phyloP scores from a whole-genome alignment of 495 filamentous ascomycete genomes.

The Neurospora pannonica region DNA sequence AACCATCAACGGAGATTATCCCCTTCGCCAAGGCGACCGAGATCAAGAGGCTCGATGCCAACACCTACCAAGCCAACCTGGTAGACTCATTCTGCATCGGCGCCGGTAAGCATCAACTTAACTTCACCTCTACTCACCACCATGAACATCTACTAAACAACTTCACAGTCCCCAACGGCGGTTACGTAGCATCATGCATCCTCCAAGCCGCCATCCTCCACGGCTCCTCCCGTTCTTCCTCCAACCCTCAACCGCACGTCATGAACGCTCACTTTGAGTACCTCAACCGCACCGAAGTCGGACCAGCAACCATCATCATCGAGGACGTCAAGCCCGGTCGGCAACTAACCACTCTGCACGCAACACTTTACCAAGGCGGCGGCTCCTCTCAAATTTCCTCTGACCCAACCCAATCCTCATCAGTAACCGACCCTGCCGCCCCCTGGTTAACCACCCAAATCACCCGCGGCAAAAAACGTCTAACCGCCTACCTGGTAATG shows the following conservation, averaged over 20 bases:
- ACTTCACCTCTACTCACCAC: background rate
- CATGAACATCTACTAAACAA: background rate
- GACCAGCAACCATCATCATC: conserved; percentile 53
- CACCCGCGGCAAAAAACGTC: conserved; percentile 9
- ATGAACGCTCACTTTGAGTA: conserved; percentile 65
- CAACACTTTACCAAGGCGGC: conserved; percentile 44
- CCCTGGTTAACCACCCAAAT: background rate
- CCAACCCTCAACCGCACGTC: conserved; percentile 51
- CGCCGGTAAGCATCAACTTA: conserved; percentile 33
- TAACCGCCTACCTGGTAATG: conserved; percentile 59
- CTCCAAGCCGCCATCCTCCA: conserved; percentile 52
- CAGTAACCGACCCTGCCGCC: too few species aligned
- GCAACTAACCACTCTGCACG: conserved; percentile 59
- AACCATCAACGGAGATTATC: conserved; percentile 1
- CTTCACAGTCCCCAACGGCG: conserved; percentile 67
- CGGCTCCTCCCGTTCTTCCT: conserved; percentile 44
- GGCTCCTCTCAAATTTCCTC: background rate
- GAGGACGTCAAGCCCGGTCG: conserved; percentile 65
- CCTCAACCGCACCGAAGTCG: conserved; percentile 56
- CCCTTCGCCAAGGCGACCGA: conserved; percentile 28
- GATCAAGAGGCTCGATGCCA: conserved; percentile 43
- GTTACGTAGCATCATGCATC: conserved; percentile 58
- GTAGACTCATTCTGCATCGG: conserved; percentile 61
- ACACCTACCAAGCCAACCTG: conserved; percentile 54
- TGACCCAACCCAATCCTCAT: background rate